Conservation (phyloP, 2,329 filamentous ascomycete genomes). For the Ophiostoma himal-ulmi region DNA sequence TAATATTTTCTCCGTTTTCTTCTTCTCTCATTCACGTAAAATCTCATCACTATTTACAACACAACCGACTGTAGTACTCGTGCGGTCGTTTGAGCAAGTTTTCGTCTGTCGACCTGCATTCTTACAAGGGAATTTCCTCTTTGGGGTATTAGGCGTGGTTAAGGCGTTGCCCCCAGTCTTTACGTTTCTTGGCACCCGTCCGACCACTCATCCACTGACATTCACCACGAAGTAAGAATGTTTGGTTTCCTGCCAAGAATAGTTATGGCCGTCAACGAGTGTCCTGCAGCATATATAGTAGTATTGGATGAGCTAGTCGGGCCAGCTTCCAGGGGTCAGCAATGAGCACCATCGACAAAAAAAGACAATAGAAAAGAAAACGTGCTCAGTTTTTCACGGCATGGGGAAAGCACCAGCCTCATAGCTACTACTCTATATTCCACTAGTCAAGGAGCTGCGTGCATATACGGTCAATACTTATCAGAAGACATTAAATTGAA, state of each 20-base stretch:
- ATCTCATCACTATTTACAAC: background rate
- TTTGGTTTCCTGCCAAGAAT: background rate
- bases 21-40: background rate
- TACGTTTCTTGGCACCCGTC: slow-evolving; percentile 7
- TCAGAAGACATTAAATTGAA: background rate
- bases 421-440: background rate
- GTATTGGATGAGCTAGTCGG: background rate
- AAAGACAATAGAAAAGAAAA: background rate
- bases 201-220: background rate
- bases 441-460: background rate
- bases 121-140: slow-evolving; percentile 1
- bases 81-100: slow-evolving; percentile 29
- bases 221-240: background rate
- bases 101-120: background rate
- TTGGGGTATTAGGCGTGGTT: background rate
- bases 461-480: background rate
- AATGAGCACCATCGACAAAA: background rate
- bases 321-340: background rate
- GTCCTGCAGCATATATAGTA: background rate
- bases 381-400: background rate
- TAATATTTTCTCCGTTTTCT: background rate
- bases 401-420: background rate
- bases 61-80: background rate
- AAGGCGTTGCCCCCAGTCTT: background rate
- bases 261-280: too few relatives aligned